Evolutionary conservation across 768 basidiomycete species (phyloP), one percentile per base, ranked within the genome.

Genomic region (Rhizopogon vulgaris): DNA sequence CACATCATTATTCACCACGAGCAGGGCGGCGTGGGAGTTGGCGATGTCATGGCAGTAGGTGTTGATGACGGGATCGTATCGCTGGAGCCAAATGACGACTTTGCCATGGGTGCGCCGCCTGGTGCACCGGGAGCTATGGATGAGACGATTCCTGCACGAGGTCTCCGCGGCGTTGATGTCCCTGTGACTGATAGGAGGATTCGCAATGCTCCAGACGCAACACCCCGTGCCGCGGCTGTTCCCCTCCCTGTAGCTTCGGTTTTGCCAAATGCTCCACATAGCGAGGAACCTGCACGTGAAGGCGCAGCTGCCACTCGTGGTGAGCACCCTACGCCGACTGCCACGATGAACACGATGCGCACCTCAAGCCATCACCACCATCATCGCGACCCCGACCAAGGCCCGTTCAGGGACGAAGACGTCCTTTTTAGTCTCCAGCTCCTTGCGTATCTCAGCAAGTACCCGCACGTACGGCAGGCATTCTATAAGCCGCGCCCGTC

Each of bases 381-480:
- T 41, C 64, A 70, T 18, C 73, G 73, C 41, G 70, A 73, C 24
- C 9, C 52, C 1, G 76, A 77, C 22, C 60, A 69, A 0, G 87
- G 87, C 0, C 89, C 87, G 0, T 96, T 94, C 69, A 80, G 91
- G 25, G 94, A 98, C 64, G 95, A 99, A 61, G 94, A 96, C 56
- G 91, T 98, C 0, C 73, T 98, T 2, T 79, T 94, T 8, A 83
- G 87, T 17, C 71, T 99, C 11, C 95, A 99, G 66, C 83, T 98
- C 2, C 78, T 99, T 1, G 96, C 96, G 3, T 98, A 99, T 64
- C 77, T 98, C 15, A 92, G 88, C 71, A 98, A 99, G 69, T 98
- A 99, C 65, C 94, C 96, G 1, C 95, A 98, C 66, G 95, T 98
- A 3, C 77, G 96, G 9, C 86, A 94, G 61, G 91, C 94, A 6